Evolutionary conservation across 2,329 filamentous ascomycete genomes (phyloP).

Genomic region (Trichophyton equinum): DNA sequence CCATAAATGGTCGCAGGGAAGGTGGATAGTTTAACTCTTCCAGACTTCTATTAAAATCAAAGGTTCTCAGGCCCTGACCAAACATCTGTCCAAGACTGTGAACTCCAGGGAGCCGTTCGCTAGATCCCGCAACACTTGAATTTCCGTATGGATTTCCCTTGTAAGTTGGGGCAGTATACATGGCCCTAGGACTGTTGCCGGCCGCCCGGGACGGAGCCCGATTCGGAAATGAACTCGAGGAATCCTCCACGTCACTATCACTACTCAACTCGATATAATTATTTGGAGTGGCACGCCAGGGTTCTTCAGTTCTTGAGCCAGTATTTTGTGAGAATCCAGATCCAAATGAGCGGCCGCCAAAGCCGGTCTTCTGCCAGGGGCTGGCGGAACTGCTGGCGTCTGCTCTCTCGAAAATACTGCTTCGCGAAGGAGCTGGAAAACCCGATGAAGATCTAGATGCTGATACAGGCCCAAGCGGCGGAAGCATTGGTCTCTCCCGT

Average conservation of each 20-base stretch:
- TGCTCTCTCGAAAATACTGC: background rate
- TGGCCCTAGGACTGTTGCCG: background rate
- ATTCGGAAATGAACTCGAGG: background rate
- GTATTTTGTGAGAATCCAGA: background rate
- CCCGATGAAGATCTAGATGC: background rate
- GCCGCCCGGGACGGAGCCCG: background rate
- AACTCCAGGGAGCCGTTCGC: background rate
- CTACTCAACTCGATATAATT: slow-evolving; percentile 9
- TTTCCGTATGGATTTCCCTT: background rate
- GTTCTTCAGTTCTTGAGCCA: background rate
- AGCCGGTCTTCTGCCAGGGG: background rate
- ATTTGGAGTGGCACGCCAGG: background rate
- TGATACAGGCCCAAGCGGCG: background rate
- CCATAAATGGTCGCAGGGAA: background rate
- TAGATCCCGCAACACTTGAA: background rate
- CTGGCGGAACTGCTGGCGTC: background rate
- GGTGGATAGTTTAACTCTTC: background rate
- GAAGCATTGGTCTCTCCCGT: background rate
- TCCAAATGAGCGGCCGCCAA: background rate
- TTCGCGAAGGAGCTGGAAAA: background rate
- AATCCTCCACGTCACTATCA: slow-evolving; percentile 10
- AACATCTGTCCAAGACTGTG: background rate
- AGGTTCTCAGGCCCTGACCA: background rate
- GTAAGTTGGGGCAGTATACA: background rate
- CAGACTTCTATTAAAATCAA: background rate